These are phyloP conservation scores for Prototheca stagnorum DNA, from an alignment of 163 green algal species.

Conservation along the genomic window DNA sequence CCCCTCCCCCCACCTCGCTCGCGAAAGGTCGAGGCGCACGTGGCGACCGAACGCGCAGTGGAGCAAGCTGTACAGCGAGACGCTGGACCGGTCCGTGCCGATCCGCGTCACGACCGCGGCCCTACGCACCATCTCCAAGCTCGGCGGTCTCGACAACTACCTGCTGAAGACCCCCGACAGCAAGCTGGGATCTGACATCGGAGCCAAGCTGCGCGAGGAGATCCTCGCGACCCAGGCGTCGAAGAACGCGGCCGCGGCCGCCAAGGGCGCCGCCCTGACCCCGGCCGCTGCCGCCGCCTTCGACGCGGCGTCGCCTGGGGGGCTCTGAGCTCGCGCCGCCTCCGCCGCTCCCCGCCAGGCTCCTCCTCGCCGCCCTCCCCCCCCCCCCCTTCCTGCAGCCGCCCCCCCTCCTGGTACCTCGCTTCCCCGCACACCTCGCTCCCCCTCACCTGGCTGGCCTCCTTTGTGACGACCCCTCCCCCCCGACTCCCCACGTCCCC, in stretches of 20 bases:
- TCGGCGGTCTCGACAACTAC: conserved; percentile 51
- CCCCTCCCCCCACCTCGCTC: no score
- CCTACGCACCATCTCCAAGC: conserved; percentile 49
- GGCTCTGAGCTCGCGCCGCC: neutral
- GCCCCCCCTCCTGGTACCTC: no score
- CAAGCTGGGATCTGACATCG: conserved; percentile 39
- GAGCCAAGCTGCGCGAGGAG: conserved; percentile 16
- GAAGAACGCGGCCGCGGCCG: neutral
- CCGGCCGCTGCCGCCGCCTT: neutral
- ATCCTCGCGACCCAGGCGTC: no score
- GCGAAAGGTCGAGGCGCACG: conserved; percentile 42
- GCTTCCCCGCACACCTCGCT: no score
- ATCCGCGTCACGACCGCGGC: conserved; percentile 51
- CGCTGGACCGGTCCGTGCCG: conserved; percentile 36
- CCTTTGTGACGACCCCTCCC: no score
- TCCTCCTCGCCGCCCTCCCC: no score
- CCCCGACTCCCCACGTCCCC: no score
- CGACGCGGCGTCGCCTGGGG: no score
- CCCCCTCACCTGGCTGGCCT: no score
- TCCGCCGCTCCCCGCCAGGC: no score
- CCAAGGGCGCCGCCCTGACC: neutral
- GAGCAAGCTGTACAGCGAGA: conserved; percentile 46
- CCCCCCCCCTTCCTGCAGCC: no score
- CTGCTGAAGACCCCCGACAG: conserved; percentile 35
- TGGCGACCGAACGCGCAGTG: conserved; percentile 65